phyloP scores from a whole-genome alignment of 805 yeast species.

The Komagataella populi region DNA sequence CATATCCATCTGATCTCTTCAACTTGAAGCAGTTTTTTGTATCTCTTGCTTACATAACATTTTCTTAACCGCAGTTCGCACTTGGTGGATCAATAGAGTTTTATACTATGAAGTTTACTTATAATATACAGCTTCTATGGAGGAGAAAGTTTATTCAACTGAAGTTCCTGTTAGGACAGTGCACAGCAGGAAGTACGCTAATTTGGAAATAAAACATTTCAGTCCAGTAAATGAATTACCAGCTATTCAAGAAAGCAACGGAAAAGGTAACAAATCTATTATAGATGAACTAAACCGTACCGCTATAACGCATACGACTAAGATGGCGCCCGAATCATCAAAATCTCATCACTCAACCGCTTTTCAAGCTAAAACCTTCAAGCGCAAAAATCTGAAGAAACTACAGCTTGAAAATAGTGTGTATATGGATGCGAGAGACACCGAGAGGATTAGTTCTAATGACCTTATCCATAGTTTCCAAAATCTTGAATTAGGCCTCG shows the following conservation, averaged over 20 bases:
- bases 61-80: background rate
- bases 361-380: constrained; percentile 24
- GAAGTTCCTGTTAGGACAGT: background rate
- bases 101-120: background rate
- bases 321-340: background rate
- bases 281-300: background rate
- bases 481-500: constrained; percentile 38
- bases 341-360: background rate
- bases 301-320: background rate
- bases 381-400: constrained; percentile 46
- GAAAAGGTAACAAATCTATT: background rate
- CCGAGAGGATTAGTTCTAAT: constrained; percentile 12
- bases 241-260: background rate
- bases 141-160: background rate
- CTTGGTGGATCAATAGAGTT: background rate
- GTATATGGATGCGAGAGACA: constrained; percentile 7
- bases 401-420: constrained; percentile 22
- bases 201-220: background rate
- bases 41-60: background rate
- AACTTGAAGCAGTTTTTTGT: background rate
- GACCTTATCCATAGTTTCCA: constrained; percentile 29
- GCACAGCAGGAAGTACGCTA: background rate
- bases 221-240: background rate
- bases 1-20: background rate
- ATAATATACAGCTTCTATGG: background rate